Base-by-base conservation (phyloP, 1,284 basidiomycete genomes). In the Heterobasidion parviporum region DNA sequence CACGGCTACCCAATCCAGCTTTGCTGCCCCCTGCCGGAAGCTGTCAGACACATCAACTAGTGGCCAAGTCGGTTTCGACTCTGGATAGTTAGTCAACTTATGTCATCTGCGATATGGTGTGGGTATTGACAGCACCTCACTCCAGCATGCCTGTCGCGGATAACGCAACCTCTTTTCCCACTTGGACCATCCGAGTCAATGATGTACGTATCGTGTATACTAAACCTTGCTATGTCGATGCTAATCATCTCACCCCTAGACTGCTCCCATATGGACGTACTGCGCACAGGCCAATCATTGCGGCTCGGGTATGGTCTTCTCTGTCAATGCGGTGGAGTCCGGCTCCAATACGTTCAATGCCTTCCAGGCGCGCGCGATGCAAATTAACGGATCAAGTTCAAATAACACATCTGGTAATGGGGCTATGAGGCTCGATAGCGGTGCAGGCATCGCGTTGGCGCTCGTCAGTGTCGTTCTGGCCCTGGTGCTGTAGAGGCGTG, bases 261-360 rank as follows among this genome's bases (percentile, higher is more conserved):
- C 73, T 14, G 61, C 69, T 4, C 74, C 73, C 10, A 69, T 76
- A 44, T 78, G 76, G 77, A 70, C 71, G 18, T 76, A 70, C 68
- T 77, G 76, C 63, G 61, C 58, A 10, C 80, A 83, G 64, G 62
- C 63, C 6, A 66, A 60, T 50, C 83, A 85, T 67, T 85, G 83
- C 63, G 74, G 74, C 1, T 68, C 71, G 48, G 83, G 83, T 52
- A 87, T 86, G 85, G 83, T 87, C 54, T 84, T 85, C 67, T 68
- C 80, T 20, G 76, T 76, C 60, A 87, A 87, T 66, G 77, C 84
- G 8, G 69, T 78, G 15, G 76, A 79, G 58, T 67, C 70, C 2
- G 75, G 81, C 9, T 60, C 76, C 41, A 81, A 82, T 63, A 83
- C 69, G 61, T 86, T 83, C 63, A 74, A 64, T 6, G 82, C 81